These are phyloP conservation scores for Cochlearia excelsa DNA, from an alignment of 345 rosid genomes.

Conservation along the genomic window DNA sequence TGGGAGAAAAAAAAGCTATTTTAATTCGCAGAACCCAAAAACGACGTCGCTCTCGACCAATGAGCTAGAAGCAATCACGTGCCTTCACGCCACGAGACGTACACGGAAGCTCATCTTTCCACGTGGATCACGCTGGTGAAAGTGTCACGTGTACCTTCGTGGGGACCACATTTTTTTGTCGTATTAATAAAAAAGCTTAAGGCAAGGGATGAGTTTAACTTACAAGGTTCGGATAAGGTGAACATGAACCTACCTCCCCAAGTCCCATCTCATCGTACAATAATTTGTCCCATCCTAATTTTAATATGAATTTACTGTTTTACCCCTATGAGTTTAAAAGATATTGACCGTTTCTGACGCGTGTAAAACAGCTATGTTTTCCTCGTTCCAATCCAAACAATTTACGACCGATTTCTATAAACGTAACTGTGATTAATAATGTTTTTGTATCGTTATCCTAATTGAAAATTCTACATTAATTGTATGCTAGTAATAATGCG, in stretches of 20 bases:
- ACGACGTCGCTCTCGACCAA: constrained; percentile 31
- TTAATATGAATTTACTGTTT: neutral
- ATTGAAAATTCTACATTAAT: no score
- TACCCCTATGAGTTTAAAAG: neutral
- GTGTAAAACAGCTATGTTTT: neutral
- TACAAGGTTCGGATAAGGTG: constrained; percentile 1
- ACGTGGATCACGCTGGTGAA: constrained; percentile 15
- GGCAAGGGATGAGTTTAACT: constrained; percentile 4
- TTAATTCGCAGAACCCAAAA: constrained; percentile 8
- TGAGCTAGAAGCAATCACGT: constrained; percentile 26
- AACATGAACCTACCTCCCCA: constrained; percentile 14
- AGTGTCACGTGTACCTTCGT: constrained; percentile 11
- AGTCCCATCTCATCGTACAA: constrained; percentile 20
- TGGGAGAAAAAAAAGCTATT: neutral
- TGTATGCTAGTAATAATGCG: no score
- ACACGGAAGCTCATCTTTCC: constrained; percentile 31
- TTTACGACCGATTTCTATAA: neutral
- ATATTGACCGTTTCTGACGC: constrained; percentile 1
- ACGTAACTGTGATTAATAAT: no score
- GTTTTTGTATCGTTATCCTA: no score
- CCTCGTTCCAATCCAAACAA: neutral
- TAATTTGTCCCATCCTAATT: constrained; percentile 8
- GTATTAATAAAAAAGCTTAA: neutral
- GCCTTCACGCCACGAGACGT: constrained; percentile 34
- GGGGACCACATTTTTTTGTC: constrained; percentile 27